A percentile compares a stretch with the other conserved stretches of the same genome.
Evolutionary conservation across 1,139 yeast species (phyloP).

Genomic region (Saccharomyces uvarum): DNA sequence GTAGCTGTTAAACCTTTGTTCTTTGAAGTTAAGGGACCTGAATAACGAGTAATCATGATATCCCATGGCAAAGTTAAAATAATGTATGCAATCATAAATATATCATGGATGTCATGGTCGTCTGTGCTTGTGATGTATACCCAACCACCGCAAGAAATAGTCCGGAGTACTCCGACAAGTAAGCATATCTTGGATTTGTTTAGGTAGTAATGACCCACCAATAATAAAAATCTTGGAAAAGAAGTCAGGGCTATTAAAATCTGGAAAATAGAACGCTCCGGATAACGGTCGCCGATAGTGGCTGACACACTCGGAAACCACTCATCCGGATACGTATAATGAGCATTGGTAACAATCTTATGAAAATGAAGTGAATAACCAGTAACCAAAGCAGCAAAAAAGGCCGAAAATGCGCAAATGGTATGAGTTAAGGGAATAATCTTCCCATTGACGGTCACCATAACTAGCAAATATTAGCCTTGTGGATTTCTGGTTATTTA

Average conservation of each 20-base stretch:
- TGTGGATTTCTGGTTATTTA: not conserved
- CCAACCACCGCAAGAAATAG: conserved; percentile 97
- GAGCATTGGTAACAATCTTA: conserved; percentile 80
- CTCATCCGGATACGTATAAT: conserved; percentile 88
- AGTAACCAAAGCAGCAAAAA: conserved; percentile 61
- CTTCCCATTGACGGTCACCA: conserved; percentile 45
- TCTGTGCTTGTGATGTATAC: conserved; percentile 94
- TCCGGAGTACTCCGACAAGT: conserved; percentile 63
- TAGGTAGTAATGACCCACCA: conserved; percentile 48
- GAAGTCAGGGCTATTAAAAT: conserved; percentile 67
- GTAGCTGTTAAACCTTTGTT: conserved; percentile 49
- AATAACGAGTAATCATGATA: conserved; percentile 43
- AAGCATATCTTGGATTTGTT: conserved; percentile 27
- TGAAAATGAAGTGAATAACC: conserved; percentile 72
- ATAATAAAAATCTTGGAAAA: conserved; percentile 77
- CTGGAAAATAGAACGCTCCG: conserved; percentile 90
- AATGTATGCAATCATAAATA: conserved; percentile 87
- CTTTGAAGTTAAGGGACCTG: conserved; percentile 42
- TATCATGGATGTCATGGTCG: conserved; percentile 93
- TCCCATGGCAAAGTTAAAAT: conserved; percentile 92
- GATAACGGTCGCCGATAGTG: conserved; percentile 92
- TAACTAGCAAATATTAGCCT: conserved; percentile 4
- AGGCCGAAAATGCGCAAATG: conserved; percentile 62
- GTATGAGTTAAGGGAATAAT: conserved; percentile 66
- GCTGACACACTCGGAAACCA: conserved; percentile 99